Conservation (phyloP, 2,329 filamentous ascomycete species). For the Botrytis paeoniae region DNA sequence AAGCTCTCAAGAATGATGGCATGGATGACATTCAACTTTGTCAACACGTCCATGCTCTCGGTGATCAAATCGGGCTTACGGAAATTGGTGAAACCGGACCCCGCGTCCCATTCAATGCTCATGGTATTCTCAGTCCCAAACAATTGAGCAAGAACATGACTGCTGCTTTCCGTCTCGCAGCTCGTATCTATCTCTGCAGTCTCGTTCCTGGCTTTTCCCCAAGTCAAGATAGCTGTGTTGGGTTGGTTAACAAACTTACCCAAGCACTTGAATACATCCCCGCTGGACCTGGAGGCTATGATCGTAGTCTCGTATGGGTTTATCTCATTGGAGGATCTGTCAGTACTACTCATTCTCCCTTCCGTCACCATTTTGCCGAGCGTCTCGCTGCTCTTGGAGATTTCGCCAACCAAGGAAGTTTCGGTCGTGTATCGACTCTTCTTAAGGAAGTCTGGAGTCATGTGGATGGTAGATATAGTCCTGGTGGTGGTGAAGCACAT, state of each 20-base stretch:
- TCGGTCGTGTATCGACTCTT: slow-evolving; percentile 76
- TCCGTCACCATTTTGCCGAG: slow-evolving; percentile 75
- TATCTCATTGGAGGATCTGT: slow-evolving; percentile 82
- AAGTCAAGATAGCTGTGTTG: slow-evolving; percentile 67
- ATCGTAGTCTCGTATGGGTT: slow-evolving; percentile 90
- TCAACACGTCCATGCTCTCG: slow-evolving; percentile 84
- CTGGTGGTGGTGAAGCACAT: slow-evolving; percentile 46
- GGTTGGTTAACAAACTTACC: slow-evolving; percentile 74
- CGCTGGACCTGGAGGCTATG: slow-evolving; percentile 75
- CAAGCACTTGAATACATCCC: slow-evolving; percentile 79
- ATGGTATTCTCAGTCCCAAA: slow-evolving; percentile 74
- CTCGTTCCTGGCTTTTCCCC: slow-evolving; percentile 85
- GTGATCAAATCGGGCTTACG: slow-evolving; percentile 78
- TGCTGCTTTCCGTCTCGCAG: slow-evolving; percentile 83
- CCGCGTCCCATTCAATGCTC: slow-evolving; percentile 61
- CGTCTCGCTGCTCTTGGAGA: slow-evolving; percentile 74
- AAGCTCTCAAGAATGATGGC: slow-evolving; percentile 77
- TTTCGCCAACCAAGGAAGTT: slow-evolving; percentile 74
- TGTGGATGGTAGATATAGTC: slow-evolving; percentile 56
- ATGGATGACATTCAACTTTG: slow-evolving; percentile 86
- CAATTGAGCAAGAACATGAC: slow-evolving; percentile 88
- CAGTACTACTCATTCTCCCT: slow-evolving; percentile 67
- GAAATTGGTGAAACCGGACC: slow-evolving; percentile 60
- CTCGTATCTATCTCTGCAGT: slow-evolving; percentile 94
- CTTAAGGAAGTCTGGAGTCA: slow-evolving; percentile 78